These are phyloP conservation scores for Phytopythium sindhum DNA, from an alignment of 352 stramenopile species.

Conservation along the genomic window DNA sequence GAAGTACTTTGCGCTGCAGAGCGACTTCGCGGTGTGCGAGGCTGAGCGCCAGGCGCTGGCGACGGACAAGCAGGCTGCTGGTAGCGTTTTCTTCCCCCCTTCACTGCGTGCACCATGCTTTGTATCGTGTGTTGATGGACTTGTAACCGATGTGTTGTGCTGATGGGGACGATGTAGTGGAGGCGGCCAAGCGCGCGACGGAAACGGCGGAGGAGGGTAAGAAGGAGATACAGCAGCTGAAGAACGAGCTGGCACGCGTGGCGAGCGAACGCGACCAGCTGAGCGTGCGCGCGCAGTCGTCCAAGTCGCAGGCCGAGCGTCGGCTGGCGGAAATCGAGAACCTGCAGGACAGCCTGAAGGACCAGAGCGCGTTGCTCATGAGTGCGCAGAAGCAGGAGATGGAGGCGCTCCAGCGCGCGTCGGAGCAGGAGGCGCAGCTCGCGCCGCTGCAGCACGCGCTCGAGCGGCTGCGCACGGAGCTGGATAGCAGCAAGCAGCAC, in stretches of 20 bases:
- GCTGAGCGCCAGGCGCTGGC: constrained; percentile 46
- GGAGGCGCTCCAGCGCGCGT: constrained; percentile 52
- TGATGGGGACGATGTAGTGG: constrained; percentile 13
- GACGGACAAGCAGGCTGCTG: constrained; percentile 37
- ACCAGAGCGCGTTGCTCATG: constrained; percentile 54
- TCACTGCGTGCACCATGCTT: not conserved
- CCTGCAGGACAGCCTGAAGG: constrained; percentile 50
- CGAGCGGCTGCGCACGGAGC: constrained; percentile 47
- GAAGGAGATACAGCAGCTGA: constrained; percentile 20
- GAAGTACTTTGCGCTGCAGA: constrained; percentile 61
- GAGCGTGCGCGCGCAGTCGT: constrained; percentile 40
- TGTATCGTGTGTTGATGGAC: too few relatives aligned
- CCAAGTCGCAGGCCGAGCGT: constrained; percentile 50
- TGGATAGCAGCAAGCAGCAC: constrained; percentile 49
- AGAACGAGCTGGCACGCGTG: constrained; percentile 41
- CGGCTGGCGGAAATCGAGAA: constrained; percentile 59
- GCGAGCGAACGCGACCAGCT: constrained; percentile 54
- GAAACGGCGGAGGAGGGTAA: constrained; percentile 24
- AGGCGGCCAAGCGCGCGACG: constrained; percentile 26
- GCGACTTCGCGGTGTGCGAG: constrained; percentile 56
- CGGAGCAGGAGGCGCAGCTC: constrained; percentile 58
- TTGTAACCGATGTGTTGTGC: too few relatives aligned
- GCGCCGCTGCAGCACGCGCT: constrained; percentile 48
- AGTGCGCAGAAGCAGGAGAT: constrained; percentile 58
- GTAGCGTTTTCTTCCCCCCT: constrained; percentile 20